These are phyloP conservation scores for Nothomitra cinnamomea DNA, from an alignment of 2,329 filamentous ascomycete species.

Conservation along the genomic window DNA sequence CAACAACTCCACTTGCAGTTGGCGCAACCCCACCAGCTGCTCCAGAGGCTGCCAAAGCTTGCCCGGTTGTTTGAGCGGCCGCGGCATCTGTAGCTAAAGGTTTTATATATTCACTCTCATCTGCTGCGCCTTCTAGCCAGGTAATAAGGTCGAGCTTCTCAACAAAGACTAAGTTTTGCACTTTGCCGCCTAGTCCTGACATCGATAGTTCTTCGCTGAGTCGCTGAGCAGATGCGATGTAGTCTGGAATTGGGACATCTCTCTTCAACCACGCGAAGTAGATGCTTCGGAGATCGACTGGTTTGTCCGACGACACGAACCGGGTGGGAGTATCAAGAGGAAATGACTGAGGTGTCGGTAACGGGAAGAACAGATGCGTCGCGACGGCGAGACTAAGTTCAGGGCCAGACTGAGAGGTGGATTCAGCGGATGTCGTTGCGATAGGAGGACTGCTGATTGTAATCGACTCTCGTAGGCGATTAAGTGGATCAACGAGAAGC, in stretches of 20 bases:
- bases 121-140: conserved; percentile 79
- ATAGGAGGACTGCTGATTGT: conserved; percentile 39
- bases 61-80: conserved; percentile 23
- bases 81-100: conserved; percentile 48
- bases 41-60: conserved; percentile 33
- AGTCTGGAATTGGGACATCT: conserved; percentile 76
- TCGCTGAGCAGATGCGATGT: conserved; percentile 66
- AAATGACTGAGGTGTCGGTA: conserved; percentile 42
- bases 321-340: conserved; percentile 61
- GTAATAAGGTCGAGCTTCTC: conserved; percentile 83
- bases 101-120: conserved; percentile 87
- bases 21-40: conserved; percentile 25
- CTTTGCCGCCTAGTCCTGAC: conserved; percentile 42
- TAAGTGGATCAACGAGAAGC: conserved; percentile 67
- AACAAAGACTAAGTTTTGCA: conserved; percentile 81
- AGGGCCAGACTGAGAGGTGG: conserved; percentile 40
- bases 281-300: conserved; percentile 79
- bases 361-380: conserved; percentile 60
- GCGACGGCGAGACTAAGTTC: conserved; percentile 50
- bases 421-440: conserved; percentile 54
- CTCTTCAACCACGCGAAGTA: conserved; percentile 95
- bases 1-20: conserved; percentile 20
- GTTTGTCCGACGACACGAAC: conserved; percentile 59
- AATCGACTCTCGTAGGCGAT: conserved; percentile 41
- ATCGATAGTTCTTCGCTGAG: conserved; percentile 57